These are phyloP conservation scores for Penicillium mononematosum DNA, from an alignment of 495 filamentous ascomycete genomes.

Conservation along the genomic window DNA sequence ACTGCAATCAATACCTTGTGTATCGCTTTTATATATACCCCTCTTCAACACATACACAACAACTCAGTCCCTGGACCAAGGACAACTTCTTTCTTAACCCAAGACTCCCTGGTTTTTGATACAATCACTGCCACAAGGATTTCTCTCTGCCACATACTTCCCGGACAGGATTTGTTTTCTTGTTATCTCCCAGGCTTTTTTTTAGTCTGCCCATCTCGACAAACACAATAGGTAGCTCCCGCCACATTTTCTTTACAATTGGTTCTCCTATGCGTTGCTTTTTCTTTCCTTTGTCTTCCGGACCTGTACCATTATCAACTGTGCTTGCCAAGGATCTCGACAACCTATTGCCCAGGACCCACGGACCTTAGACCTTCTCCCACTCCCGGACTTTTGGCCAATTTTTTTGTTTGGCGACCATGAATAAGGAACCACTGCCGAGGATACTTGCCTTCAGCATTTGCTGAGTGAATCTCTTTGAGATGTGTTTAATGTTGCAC, in stretches of 20 bases:
- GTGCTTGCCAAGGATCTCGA: constrained; percentile 22
- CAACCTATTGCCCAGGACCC: constrained; percentile 15
- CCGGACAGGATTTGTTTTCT: constrained; percentile 44
- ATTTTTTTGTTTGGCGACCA: constrained; percentile 28
- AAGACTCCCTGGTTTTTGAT: constrained; percentile 26
- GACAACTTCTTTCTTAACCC: constrained; percentile 21
- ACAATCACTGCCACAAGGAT: constrained; percentile 26
- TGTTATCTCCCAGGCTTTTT: constrained; percentile 37
- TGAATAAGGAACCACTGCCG: constrained; percentile 29
- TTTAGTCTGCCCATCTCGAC: constrained; percentile 32
- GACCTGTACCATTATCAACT: constrained; percentile 23
- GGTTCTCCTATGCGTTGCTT: constrained; percentile 26
- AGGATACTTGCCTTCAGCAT: constrained; percentile 31
- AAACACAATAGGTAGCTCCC: constrained; percentile 50
- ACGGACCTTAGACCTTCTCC: constrained; percentile 20
- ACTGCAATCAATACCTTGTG: constrained; percentile 3
- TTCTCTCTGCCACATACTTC: constrained; percentile 25
- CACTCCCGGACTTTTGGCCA: constrained; percentile 10
- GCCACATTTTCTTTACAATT: constrained; percentile 33
- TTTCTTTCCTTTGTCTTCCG: constrained; percentile 24
- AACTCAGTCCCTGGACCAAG: constrained; percentile 33
- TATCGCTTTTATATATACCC: constrained; percentile 6
- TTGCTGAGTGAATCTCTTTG: constrained; percentile 40
- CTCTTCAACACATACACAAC: constrained; percentile 16
- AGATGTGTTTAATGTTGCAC: constrained; percentile 51